Evolutionary conservation across 129 eudicot species (phyloP), one percentile per base, ranked within the genome.

Genomic region (Saposhnikovia divaricata): DNA sequence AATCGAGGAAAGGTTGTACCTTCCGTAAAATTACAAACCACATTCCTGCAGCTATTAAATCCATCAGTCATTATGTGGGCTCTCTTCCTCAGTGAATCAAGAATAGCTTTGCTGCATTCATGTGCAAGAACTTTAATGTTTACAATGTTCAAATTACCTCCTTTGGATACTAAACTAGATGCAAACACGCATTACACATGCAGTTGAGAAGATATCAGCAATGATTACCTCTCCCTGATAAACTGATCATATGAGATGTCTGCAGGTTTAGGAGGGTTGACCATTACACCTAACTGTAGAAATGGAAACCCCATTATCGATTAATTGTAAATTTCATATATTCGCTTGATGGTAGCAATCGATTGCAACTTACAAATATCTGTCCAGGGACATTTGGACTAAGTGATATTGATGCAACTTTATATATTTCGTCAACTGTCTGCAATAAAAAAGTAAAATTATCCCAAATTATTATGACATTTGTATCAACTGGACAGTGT

Each of bases 361-460:
- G 21, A 31, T 5, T 66, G 9, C 72, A 66, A 66, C 72, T 66
- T 66, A 66, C 72, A 66, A 66, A 66, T 66, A 66, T 66, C 42
- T 66, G 72, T 19, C 72, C 72, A 14, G 72, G 72, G 21, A 66
- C 72, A 31, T 66, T 66, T 66, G 72, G 72, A 66, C 72, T 66
- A 13, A 31, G 72, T 27, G 72, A 66, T 28, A 66, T 66, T 5
- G 72, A 66, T 66, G 72, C 72, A 66, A 66, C 42, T 66, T 66
- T 66, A 34, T 66, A 66, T 66, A 66, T 66, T 66, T 66, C 72
- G 31, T 66, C 72, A 31, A 66, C 72, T 66, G 72, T 66, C 72
- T 66, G 72, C 72, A 66, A 34, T 34, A 34, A 34, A 34, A 34
- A 34, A 34, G 37, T 34, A 34, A 34, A 34, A 34, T 34, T 34